These are phyloP conservation scores for Epichloe gansuensis DNA, from an alignment of 2,329 filamentous ascomycete genomes.

Conservation along the genomic window DNA sequence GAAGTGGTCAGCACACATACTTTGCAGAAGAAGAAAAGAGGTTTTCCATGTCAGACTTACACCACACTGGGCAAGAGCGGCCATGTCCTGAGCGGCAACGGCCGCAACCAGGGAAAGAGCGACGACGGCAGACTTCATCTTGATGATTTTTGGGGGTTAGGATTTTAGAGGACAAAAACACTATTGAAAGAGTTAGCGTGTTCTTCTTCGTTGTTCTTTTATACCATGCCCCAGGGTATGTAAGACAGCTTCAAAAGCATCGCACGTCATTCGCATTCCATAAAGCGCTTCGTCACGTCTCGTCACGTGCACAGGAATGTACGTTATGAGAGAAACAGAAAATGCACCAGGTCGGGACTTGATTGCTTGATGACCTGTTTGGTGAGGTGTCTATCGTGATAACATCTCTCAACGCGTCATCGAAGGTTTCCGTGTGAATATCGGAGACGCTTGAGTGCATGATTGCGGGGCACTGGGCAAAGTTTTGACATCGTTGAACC, in stretches of 20 bases:
- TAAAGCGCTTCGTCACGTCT: background rate
- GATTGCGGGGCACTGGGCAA: background rate
- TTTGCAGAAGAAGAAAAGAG: no score
- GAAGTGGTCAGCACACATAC: conserved; percentile 5
- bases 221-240: no score
- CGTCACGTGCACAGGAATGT: background rate
- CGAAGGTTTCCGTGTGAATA: background rate
- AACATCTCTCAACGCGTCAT: background rate
- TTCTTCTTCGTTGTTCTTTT: no score
- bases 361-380: background rate
- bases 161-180: background rate
- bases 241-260: background rate
- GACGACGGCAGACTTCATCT: conserved; percentile 39
- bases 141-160: conserved; percentile 15
- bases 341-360: background rate
- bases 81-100: conserved; percentile 28
- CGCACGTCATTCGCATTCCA: background rate
- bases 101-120: conserved; percentile 29
- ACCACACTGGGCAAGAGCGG: conserved; percentile 36
- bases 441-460: background rate
- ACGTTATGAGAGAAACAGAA: no score
- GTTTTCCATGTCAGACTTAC: conserved; percentile 26
- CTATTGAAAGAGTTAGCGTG: background rate
- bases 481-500: background rate
- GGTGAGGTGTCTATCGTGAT: background rate